Conservation (phyloP, 1,284 basidiomycete genomes). For the Ustilago crameri region DNA sequence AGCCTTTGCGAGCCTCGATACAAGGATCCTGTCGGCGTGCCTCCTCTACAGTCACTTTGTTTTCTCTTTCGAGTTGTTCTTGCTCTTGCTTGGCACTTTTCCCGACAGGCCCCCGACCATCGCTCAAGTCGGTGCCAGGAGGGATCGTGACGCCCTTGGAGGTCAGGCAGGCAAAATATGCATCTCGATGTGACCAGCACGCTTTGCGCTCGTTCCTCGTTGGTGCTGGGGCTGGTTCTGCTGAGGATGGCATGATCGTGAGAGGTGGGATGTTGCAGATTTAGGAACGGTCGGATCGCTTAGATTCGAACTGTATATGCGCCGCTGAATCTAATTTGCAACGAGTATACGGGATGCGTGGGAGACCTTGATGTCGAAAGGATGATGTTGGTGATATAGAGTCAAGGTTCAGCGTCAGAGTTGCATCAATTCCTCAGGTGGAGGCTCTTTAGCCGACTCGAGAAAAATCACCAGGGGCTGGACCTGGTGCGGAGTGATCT, state of each 20-base stretch:
- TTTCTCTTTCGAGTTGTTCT: slow-evolving; percentile 39
- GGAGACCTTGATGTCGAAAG: slow-evolving; percentile 7
- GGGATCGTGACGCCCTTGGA: slow-evolving; percentile 54
- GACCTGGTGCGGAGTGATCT: slow-evolving; percentile 4
- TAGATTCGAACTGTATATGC: too few relatives aligned
- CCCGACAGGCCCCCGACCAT: slow-evolving; percentile 55
- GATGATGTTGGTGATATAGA: neutral
- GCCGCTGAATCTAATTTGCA: neutral
- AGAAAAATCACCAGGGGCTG: too few relatives aligned
- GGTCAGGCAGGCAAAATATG: slow-evolving; percentile 63
- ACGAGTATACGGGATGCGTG: neutral
- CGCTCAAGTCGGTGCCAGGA: slow-evolving; percentile 65
- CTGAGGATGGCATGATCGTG: slow-evolving; percentile 19
- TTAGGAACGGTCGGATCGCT: neutral
- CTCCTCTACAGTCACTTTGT: slow-evolving; percentile 25
- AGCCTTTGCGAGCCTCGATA: slow-evolving; percentile 43
- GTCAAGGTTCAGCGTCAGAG: too few relatives aligned
- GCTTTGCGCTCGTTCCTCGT: slow-evolving; percentile 59
- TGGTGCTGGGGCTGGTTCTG: slow-evolving; percentile 48
- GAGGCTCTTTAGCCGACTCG: slow-evolving; percentile 6
- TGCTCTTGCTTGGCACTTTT: slow-evolving; percentile 51
- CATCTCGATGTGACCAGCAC: slow-evolving; percentile 64
- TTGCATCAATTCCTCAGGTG: neutral
- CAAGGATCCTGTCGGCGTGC: slow-evolving; percentile 61
- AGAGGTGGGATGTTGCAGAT: neutral